Conservation (phyloP, 805 yeast genomes). For the Kazachstania africana region DNA sequence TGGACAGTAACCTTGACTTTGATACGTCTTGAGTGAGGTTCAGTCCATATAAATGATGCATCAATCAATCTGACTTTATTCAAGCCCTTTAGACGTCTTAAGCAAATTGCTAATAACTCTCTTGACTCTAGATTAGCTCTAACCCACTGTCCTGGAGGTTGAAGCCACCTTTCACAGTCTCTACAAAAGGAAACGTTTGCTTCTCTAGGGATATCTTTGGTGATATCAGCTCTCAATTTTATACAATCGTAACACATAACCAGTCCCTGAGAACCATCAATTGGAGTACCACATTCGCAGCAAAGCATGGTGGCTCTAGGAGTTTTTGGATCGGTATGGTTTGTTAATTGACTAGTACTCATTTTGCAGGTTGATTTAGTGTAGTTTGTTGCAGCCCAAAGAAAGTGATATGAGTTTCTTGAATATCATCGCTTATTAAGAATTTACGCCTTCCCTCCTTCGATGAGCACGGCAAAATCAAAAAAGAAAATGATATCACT, state of each 20-base stretch:
- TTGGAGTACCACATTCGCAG: constrained; percentile 96
- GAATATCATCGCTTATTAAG: too few species aligned
- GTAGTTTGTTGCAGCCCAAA: too few species aligned
- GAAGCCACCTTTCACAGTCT: constrained; percentile 90
- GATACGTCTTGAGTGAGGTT: constrained; percentile 94
- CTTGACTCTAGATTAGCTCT: constrained; percentile 82
- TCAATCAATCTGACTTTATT: constrained; percentile 77
- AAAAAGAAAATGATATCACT: too few species aligned
- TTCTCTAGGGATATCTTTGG: constrained; percentile 90
- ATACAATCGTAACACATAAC: constrained; percentile 98
- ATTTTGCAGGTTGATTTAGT: too few species aligned
- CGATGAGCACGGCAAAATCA: too few species aligned
- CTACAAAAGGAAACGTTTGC: constrained; percentile 87
- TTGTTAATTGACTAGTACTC: neutral
- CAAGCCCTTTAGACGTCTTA: constrained; percentile 78
- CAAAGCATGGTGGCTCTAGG: constrained; percentile 77
- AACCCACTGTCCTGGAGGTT: constrained; percentile 93
- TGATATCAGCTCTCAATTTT: constrained; percentile 81
- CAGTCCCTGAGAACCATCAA: constrained; percentile 87
- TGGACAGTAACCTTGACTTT: constrained; percentile 86
- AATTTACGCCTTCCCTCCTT: too few species aligned
- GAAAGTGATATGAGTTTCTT: too few species aligned
- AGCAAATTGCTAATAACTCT: constrained; percentile 81
- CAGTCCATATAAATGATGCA: constrained; percentile 97
- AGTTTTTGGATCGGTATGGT: neutral